A percentile compares a stretch with the other conserved stretches of the same genome.
phyloP scores from a whole-genome alignment of 2,329 filamentous ascomycete species.

The Oidium heveae region DNA sequence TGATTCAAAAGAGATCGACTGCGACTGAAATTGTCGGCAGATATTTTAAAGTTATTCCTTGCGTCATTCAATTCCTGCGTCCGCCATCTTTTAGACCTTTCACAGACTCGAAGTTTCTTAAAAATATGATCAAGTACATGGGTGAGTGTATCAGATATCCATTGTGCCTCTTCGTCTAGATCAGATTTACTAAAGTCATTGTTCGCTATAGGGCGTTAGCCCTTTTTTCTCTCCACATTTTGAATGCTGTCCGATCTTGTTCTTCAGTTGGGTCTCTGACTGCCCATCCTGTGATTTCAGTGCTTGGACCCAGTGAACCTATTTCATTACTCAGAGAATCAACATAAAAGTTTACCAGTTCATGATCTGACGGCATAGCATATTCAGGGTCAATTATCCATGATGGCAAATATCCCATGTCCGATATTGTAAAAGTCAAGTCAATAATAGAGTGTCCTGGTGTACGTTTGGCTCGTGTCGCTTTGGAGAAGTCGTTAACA shows the following conservation, averaged over 20 bases:
- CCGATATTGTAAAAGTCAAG: no score
- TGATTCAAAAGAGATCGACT: no score
- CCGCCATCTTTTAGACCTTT: not conserved
- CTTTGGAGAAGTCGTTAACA: no score
- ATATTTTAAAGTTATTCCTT: no score
- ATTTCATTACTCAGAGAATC: not conserved
- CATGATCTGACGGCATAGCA: not conserved
- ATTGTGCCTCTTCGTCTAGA: not conserved
- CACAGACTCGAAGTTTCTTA: not conserved
- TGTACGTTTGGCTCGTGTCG: no score
- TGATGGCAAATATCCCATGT: not conserved
- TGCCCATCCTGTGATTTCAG: not conserved
- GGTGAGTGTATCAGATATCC: no score
- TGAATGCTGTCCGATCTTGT: not conserved
- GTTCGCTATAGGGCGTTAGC: not conserved
- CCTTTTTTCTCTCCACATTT: not conserved
- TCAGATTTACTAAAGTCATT: not conserved
- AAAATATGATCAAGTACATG: not conserved
- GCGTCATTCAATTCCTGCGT: not conserved
- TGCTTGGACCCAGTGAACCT: not conserved
- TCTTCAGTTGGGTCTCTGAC: not conserved
- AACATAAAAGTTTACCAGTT: not conserved
- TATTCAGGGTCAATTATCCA: not conserved
- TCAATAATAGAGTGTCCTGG: no score
- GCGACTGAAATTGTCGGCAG: no score